These are phyloP conservation scores for Tulasnella sp. DNA, from an alignment of 768 basidiomycete genomes.

Conservation along the genomic window DNA sequence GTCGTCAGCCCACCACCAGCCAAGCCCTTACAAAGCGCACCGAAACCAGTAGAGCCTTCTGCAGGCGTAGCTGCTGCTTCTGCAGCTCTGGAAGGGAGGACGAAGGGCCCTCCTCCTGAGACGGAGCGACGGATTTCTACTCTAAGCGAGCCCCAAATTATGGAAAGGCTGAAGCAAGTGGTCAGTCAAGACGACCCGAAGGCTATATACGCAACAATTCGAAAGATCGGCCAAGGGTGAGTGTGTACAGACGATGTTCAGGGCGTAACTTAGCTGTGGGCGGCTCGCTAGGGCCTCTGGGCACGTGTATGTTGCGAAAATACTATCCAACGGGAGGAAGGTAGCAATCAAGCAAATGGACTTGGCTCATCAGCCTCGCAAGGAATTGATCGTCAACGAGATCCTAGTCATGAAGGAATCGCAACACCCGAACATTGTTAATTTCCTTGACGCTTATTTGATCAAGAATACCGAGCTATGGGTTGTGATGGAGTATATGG, in stretches of 20 bases:
- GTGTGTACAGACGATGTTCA: constrained; percentile 37
- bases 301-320: constrained; percentile 96
- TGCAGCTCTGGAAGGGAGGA: constrained; percentile 48
- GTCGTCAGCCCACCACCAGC: constrained; percentile 57
- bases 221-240: constrained; percentile 98
- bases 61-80: constrained; percentile 63
- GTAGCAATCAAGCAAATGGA: constrained; percentile 99
- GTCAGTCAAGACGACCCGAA: constrained; percentile 87
- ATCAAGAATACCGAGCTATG: constrained; percentile 85
- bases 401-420: constrained; percentile 99
- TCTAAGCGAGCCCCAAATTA: constrained; percentile 96
- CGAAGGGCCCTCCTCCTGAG: constrained; percentile 54
- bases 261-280: constrained; percentile 26
- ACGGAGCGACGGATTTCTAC: constrained; percentile 85
- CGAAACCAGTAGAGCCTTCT: constrained; percentile 53
- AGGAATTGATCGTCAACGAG: constrained; percentile 97
- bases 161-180: constrained; percentile 91
- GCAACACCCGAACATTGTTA: constrained; percentile 95
- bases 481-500: constrained; percentile 99
- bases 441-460: constrained; percentile 87
- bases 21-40: constrained; percentile 69
- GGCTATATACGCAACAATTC: constrained; percentile 88
- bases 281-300: too few relatives aligned
- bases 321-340: constrained; percentile 73
- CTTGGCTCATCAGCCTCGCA: constrained; percentile 87